Evolutionary conservation across 2,329 filamentous ascomycete species (phyloP).

Genomic region (Juglanconis oblonga): DNA sequence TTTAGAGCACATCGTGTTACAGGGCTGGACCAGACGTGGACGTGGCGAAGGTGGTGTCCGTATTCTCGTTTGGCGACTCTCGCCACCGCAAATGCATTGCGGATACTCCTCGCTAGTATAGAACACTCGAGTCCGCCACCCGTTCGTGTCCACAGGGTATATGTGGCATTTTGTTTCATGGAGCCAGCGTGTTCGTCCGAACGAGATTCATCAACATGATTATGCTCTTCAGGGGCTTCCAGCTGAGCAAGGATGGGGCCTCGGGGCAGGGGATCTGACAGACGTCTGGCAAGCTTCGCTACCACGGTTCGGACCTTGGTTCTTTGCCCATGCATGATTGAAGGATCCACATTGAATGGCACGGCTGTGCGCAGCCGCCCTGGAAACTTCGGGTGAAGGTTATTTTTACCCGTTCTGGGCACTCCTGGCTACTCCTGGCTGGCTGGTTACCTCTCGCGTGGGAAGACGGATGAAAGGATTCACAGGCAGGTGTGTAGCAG

Average conservation of each 20-base stretch:
- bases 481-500: neutral
- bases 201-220: neutral
- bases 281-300: neutral
- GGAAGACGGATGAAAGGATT: neutral
- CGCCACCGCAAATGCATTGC: neutral
- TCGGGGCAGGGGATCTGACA: neutral
- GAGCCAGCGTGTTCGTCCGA: neutral
- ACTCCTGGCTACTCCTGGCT: neutral
- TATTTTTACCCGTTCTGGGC: neutral
- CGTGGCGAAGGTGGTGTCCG: neutral
- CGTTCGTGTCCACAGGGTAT: neutral
- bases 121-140: neutral
- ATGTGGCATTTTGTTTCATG: neutral
- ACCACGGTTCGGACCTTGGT: neutral
- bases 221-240: neutral
- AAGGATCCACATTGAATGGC: neutral
- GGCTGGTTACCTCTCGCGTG: neutral
- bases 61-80: neutral
- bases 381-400: conserved; percentile 8
- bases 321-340: neutral
- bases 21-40: neutral
- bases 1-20: no score
- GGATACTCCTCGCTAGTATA: neutral
- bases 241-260: conserved; percentile 1
- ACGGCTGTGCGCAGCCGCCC: neutral